Evolutionary conservation across 495 filamentous ascomycete genomes (phyloP), one percentile per base, ranked within the genome.

Genomic region (Daldinia grandis): DNA sequence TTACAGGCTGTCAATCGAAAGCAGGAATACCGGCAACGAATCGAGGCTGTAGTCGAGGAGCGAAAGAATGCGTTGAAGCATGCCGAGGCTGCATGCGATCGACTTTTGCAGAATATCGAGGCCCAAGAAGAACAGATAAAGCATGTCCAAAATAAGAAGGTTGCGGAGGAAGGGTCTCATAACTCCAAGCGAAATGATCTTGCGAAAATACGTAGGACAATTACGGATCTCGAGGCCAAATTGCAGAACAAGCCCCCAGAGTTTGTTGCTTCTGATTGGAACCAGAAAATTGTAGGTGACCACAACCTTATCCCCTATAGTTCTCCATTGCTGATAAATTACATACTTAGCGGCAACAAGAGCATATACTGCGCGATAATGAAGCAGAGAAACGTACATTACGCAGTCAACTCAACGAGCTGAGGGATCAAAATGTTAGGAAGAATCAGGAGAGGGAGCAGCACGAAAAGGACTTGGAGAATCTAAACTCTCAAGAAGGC

Each of bases 401-500:
- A 19, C 63, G 58, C 9, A 69, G 68, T 3, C 75, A 87, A 62
- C 69, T 81, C 0, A 61, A 76, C 0, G 54, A 73, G 30, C 50
- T 82, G 5, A 68, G 33, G 58, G 37, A 67, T 9, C 19, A 73
- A 21, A 77, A 75, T 10, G 2, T 15, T 15, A 69, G 73, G 53
- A 77, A 76, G 28, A 70, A 44, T n/a, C 28, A 56, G 0, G 63
- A 76, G 31, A 62, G 53, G 17, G 67, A 1, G 66, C 74, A 76
- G 4, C 76, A 84, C 9, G 64, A 87, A 62, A 65, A 72, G 14
- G 85, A 90, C 40, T 69, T 94, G n/a, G 72, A 78, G 31, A 81
- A 77, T 28, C 81, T 97, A 28, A 84, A 93, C 44, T 95, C 95
- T 2, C 88, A 91, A 62, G 84, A 88, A 24, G 95, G 95, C 12